A percentile compares a stretch with the other conserved stretches of the same genome.
These are phyloP conservation scores for Teratosphaeria pseudoeucalypti DNA, from an alignment of 2,329 filamentous ascomycete genomes.

Conservation along the genomic window DNA sequence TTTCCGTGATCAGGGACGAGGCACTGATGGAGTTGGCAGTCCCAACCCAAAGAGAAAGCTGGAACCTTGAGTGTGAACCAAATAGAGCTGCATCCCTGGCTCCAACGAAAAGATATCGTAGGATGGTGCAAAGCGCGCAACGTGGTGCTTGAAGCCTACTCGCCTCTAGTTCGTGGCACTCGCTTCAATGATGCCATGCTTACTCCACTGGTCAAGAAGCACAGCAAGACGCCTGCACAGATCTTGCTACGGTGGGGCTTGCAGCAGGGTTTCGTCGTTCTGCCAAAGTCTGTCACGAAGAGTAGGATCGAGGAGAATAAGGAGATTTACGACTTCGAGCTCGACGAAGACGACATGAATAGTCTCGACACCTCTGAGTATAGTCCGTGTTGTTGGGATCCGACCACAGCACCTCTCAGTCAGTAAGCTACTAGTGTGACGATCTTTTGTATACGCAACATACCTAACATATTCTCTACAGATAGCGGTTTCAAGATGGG, in stretches of 20 bases:
- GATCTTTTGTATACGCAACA: background rate
- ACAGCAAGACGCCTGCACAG: constrained; percentile 49
- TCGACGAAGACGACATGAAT: constrained; percentile 49
- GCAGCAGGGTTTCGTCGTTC: constrained; percentile 51
- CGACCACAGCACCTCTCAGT: constrained; percentile 28
- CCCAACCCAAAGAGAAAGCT: background rate
- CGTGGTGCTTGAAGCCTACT: constrained; percentile 40
- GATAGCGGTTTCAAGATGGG: background rate
- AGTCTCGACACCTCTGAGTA: constrained; percentile 45
- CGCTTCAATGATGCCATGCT: constrained; percentile 45
- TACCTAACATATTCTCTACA: background rate
- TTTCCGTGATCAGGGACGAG: background rate
- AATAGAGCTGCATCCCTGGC: constrained; percentile 86
- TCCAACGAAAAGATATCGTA: constrained; percentile 66
- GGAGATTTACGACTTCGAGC: constrained; percentile 49
- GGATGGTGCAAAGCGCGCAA: constrained; percentile 57
- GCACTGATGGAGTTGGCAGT: background rate
- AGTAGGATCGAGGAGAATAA: constrained; percentile 52
- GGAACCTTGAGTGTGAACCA: constrained; percentile 57
- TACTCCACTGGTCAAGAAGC: constrained; percentile 42
- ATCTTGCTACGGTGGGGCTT: constrained; percentile 52
- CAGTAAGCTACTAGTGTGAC: constrained; percentile 2
- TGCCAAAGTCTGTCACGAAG: constrained; percentile 49
- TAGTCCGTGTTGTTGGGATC: constrained; percentile 40
- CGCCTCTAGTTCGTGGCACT: constrained; percentile 30